Evolutionary conservation across 305 asterid genomes (phyloP).

Genomic region (Solanum hybrid): DNA sequence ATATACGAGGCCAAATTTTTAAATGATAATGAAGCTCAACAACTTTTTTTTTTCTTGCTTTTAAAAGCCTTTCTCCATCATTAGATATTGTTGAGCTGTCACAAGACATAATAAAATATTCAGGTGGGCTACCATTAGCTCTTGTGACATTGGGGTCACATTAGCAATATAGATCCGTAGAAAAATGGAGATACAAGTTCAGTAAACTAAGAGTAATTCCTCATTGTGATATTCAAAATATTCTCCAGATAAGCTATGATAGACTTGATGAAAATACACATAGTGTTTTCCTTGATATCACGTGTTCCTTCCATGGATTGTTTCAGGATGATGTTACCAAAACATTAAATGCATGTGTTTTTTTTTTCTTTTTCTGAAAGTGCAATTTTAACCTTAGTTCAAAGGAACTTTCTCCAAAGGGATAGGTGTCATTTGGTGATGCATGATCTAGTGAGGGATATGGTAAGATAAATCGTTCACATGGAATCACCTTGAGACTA

Average conservation of each 20-base stretch:
- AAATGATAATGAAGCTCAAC: not conserved
- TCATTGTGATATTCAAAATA: not conserved
- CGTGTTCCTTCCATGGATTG: not conserved
- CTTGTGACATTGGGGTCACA: not conserved
- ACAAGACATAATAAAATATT: not conserved
- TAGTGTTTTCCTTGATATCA: not conserved
- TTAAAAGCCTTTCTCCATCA: not conserved
- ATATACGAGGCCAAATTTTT: not conserved
- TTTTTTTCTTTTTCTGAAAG: too few species aligned
- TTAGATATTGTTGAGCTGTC: not conserved
- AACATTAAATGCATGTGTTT: not conserved
- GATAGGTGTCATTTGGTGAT: not conserved
- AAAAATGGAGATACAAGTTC: not conserved
- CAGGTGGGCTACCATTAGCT: not conserved
- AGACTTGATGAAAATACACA: not conserved
- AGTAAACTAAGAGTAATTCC: not conserved
- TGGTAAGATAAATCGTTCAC: not conserved
- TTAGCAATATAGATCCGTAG: not conserved
- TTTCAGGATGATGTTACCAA: not conserved
- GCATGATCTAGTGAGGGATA: not conserved
- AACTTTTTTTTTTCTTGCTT: slow-evolving; percentile 1
- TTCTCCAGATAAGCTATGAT: not conserved
- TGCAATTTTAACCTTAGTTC: not conserved
- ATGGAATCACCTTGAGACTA: not conserved
- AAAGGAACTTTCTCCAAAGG: not conserved